Base-by-base conservation (phyloP, 23 red algal species). In the Cyanidiococcus yangmingshanensis region DNA sequence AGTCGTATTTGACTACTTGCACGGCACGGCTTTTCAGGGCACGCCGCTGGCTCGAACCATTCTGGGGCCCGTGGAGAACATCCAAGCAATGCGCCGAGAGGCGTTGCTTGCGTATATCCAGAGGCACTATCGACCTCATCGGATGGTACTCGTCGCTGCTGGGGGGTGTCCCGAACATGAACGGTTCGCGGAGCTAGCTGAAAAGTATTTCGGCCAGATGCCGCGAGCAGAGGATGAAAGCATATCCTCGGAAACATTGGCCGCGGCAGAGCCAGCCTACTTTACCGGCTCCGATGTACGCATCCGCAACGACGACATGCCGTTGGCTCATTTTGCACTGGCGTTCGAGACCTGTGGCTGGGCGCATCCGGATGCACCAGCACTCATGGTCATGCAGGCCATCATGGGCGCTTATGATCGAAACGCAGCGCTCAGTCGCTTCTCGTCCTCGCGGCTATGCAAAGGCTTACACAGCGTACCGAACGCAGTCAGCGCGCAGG, bases 261-360 rank as follows among this genome's bases (percentile, higher is more conserved):
- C 85, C 24, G 59, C 88, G 27, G 83, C 85, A 24, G 82, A 82
- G 27, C 94, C 94, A 38, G 89, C 88, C 1, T 98, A 89, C 75
- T 57, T 98, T 38, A 90, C 90, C 45, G 94, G 94, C 39, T 92
- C 88, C 21, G 94, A 98, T 59, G 88, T 98, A 34, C 87, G 88
- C 59, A 87, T 98, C 37, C 87, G 87, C 39, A 91, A 98, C 59
- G 94, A 98, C 67, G 77, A 91, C 37, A 86, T 91, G 86, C 75
- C 79, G 0, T 25, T 74, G 29, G 88, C 88, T 0, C 94, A 98
- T 58, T 91, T 98, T 77, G 89, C 94, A n/a, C 84, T 98, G 37
- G 94, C 94, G 2, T 98, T 88, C 82, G 94, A 98, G 84, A 86
- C 88, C 39, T 91, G 88, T 59, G 94, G 94, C 25, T 98, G 94